Evolutionary conservation across 805 yeast genomes (phyloP), one percentile per base, ranked within the genome.

Genomic region (Ogataea trehaloabstinens): DNA sequence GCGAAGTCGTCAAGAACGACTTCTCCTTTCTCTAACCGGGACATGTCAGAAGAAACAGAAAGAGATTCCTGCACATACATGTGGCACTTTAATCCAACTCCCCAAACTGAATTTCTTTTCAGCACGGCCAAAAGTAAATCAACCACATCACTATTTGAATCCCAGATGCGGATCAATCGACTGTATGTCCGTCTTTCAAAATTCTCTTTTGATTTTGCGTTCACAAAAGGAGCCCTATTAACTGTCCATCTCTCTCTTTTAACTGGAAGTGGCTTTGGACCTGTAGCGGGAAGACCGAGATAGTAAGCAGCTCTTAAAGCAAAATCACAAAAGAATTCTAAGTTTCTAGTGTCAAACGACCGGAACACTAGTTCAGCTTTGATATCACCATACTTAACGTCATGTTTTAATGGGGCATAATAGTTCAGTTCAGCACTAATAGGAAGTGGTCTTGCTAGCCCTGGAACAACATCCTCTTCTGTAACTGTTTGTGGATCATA

Each of bases 201-300:
- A 70, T 91, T 93, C 68, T 91, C 95, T 67, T 93, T 93, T 7
- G 93, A 75, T 61, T 89, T 90, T 37, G 97, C 95, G 57, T 87
- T 93, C 16, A 85, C 96, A 61, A 93, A 93, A 1, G 97, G 97
- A 3, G 96, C 81, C 60, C 82, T 78, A 55, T 84, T 89, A 31
- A 93, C 96, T 0, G 99, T 93, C 87, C 96, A 91, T 51, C 89
- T 76, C 63, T 91, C 85, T 52, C 81, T 77, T 58, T 79, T 83
- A 3, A 84, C 80, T 46, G 79, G 83, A 47, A 77, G 61, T 34
- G 81, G 85, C 24, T 69, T 71, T 15, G 91, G 82, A 2, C 89
- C 90, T 11, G 80, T 75, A 24, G 85, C 79, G 13, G 98, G 96
- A 49, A 93, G 80, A 6, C 95, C 91, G 51, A 93, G 67, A 63